Evolutionary conservation across 805 yeast species (phyloP).

Genomic region (Tetrapisispora phaffii): DNA sequence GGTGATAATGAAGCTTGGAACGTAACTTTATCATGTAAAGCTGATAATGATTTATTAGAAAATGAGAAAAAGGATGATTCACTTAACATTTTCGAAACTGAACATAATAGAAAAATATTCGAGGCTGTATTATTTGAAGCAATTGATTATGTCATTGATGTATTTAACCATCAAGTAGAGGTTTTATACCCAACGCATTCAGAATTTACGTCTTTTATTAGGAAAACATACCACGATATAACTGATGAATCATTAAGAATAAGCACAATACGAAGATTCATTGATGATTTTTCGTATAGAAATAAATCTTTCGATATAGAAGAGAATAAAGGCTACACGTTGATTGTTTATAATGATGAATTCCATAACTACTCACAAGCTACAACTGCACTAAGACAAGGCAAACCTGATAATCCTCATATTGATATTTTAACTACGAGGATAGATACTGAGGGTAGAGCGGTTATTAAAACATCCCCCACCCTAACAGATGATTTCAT

Average conservation of each 20-base stretch:
- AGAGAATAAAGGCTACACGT: slow-evolving; percentile 32
- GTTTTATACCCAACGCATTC: slow-evolving; percentile 25
- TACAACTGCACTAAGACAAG: slow-evolving; percentile 36
- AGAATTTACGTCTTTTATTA: slow-evolving; percentile 21
- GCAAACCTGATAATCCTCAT: slow-evolving; percentile 29
- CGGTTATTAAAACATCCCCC: slow-evolving; percentile 34
- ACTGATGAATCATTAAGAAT: slow-evolving; percentile 13
- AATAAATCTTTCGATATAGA: slow-evolving; percentile 5
- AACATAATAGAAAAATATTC: slow-evolving; percentile 13
- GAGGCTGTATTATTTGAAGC: slow-evolving; percentile 24
- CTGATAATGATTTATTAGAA: slow-evolving; percentile 14
- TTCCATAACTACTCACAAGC: slow-evolving; percentile 54
- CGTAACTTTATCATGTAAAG: slow-evolving; percentile 40
- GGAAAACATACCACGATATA: slow-evolving; percentile 22
- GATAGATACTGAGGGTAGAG: slow-evolving; percentile 43
- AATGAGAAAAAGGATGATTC: slow-evolving; percentile 13
- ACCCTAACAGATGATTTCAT: slow-evolving; percentile 21
- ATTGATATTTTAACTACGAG: slow-evolving; percentile 31
- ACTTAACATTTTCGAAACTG: slow-evolving; percentile 29
- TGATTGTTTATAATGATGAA: slow-evolving; percentile 74
- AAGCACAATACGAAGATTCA: slow-evolving; percentile 10
- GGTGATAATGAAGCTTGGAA: slow-evolving; percentile 64
- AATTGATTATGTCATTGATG: slow-evolving; percentile 35
- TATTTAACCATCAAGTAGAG: slow-evolving; percentile 30
- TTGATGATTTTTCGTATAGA: slow-evolving; percentile 6